Evolutionary conservation across 2,329 filamentous ascomycete species (phyloP).

Genomic region (Penicillium sp.): DNA sequence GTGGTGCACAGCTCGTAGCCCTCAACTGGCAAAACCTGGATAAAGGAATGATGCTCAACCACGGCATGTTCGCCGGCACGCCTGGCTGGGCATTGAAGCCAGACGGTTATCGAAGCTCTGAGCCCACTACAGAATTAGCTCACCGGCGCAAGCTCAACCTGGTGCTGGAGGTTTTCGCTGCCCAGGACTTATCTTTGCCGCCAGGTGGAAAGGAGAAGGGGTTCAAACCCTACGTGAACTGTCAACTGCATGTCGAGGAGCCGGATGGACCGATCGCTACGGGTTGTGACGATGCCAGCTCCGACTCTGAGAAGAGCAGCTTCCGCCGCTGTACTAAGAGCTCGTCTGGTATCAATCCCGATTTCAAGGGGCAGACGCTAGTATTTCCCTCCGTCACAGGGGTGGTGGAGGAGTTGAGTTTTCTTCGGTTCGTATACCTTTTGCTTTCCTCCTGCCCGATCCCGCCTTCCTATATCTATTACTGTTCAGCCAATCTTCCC

Average conservation of each 20-base stretch:
- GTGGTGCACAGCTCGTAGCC: constrained; percentile 86
- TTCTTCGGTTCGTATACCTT: constrained; percentile 62
- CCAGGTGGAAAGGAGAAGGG: constrained; percentile 55
- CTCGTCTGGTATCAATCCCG: constrained; percentile 61
- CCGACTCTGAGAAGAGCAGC: constrained; percentile 42
- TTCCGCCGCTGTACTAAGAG: constrained; percentile 63
- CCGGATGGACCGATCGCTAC: constrained; percentile 50
- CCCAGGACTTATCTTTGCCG: constrained; percentile 72
- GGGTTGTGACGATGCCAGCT: constrained; percentile 51
- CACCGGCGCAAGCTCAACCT: constrained; percentile 63
- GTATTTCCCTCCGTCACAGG: constrained; percentile 58
- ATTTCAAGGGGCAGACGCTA: constrained; percentile 63
- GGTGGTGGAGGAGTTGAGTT: constrained; percentile 70
- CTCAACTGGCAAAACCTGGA: constrained; percentile 94
- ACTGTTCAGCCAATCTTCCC: not conserved
- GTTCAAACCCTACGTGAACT: constrained; percentile 75
- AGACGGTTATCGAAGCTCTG: constrained; percentile 61
- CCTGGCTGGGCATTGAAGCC: constrained; percentile 87
- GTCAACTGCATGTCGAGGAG: constrained; percentile 78
- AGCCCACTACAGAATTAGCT: constrained; percentile 38
- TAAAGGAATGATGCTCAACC: constrained; percentile 93
- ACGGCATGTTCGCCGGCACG: constrained; percentile 83
- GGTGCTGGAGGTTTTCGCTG: constrained; percentile 72
- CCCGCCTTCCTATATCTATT: not conserved
- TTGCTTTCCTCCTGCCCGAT: constrained; percentile 3